Evolutionary conservation across 192 early-diverging fungal species (phyloP), one percentile per base, ranked within the genome.

Genomic region (Glomus cerebriforme): DNA sequence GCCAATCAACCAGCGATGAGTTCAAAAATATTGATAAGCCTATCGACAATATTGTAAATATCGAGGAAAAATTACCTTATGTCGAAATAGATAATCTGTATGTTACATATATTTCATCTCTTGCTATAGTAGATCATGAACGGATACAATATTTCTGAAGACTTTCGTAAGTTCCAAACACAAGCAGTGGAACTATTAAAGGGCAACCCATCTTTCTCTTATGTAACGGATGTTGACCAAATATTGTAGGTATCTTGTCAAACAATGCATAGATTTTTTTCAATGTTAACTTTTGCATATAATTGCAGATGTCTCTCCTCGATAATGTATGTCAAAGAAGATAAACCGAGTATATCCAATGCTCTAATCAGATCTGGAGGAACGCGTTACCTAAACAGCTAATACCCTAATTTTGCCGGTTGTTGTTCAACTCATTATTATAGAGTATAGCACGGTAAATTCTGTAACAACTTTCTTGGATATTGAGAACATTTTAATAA

Each of bases 251-350:
- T 73, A 45, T 32, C 7, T 68, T 68, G 66, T 9, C 49, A 54
- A 13, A 31, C 49, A 58, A 45, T n/a, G n/a, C 22, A 27, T 43
- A 31, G 70, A 19, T 49, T 73, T 54, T 49, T 58, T 73, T 73
- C 70, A 73, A 73, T 54, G 31, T 54, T 54, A 54, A 73, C 2
- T 2, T 73, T 73, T 73, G n/a, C 17, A 73, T 73, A 73, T 73
- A 73, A 67, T 73, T 73, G 70, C n/a, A 73, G 70, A 73, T 73
- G 47, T 73, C 47, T 73, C 24, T 73, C 70, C 9, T 73, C 47
- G 17, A 73, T 73, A 73, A 73, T 73, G 3, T 73, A 49, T 29
- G 37, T 43, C 8, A 73, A 73, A 49, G 70, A 73, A 73, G 37
- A 43, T 2, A 54, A 73, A 54, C 70, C 9, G 47, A 73, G 39